Conservation (phyloP, 1,139 yeast genomes). For the Blastobotrys buckinghamii region DNA sequence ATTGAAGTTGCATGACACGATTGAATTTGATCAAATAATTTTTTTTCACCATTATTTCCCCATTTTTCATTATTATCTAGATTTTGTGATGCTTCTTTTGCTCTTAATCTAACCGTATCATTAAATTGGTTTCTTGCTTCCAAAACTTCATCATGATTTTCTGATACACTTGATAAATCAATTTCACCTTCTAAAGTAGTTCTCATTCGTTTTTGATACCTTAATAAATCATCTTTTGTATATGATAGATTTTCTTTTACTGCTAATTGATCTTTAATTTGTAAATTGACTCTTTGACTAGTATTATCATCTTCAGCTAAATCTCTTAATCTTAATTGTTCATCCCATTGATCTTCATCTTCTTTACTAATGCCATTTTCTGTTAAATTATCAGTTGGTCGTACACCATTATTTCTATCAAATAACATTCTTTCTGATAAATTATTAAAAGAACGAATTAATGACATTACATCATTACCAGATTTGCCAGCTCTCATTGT, state of each 20-base stretch:
- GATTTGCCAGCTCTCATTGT: conserved; percentile 64
- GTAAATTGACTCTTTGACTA: conserved; percentile 46
- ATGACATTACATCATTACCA: conserved; percentile 62
- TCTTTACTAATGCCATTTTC: conserved; percentile 23
- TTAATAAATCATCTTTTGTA: background rate
- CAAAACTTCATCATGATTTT: conserved; percentile 17
- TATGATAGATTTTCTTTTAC: background rate
- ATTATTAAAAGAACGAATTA: conserved; percentile 83
- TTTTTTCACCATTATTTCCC: conserved; percentile 16
- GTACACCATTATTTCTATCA: conserved; percentile 34
- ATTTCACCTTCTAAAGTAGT: conserved; percentile 18
- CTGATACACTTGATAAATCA: conserved; percentile 18
- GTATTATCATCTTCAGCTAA: conserved; percentile 46
- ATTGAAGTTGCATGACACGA: conserved; percentile 60
- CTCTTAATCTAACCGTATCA: conserved; percentile 20
- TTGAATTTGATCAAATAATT: conserved; percentile 25
- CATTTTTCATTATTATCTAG: conserved; percentile 13
- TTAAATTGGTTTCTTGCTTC: conserved; percentile 24
- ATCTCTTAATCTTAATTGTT: conserved; percentile 58
- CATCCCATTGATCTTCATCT: conserved; percentile 29
- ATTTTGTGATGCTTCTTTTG: conserved; percentile 19
- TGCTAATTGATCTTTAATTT: conserved; percentile 30
- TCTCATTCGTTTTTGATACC: conserved; percentile 19
- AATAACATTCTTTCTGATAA: conserved; percentile 77
- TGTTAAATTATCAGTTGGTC: conserved; percentile 10